Evolutionary conservation across 257 asterid genomes (phyloP).

Genomic region (Solanum peruvianum): DNA sequence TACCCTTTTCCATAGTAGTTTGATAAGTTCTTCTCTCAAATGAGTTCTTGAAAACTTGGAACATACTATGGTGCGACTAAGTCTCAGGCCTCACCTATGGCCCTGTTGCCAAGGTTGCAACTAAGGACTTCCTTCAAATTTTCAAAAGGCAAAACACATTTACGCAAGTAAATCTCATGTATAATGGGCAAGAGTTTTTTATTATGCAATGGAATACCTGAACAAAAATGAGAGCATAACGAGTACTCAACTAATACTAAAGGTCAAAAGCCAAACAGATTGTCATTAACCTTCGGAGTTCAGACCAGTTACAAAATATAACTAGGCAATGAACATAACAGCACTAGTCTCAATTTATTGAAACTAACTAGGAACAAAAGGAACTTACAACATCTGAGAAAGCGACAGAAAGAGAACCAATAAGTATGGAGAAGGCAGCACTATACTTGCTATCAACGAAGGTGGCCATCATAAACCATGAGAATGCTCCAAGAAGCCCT

Average conservation of each 20-base stretch:
- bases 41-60: background rate
- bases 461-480: slow-evolving; percentile 95
- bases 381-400: slow-evolving; percentile 93
- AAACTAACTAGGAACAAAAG: background rate
- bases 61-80: background rate
- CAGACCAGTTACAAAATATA: background rate
- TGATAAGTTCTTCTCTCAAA: background rate
- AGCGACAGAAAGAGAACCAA: slow-evolving; percentile 96
- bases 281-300: background rate
- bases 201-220: background rate
- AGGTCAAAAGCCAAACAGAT: background rate
- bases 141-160: background rate
- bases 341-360: background rate
- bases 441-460: slow-evolving; percentile 79
- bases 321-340: background rate
- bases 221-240: background rate
- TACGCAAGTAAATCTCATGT: background rate
- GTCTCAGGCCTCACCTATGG: background rate
- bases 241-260: background rate
- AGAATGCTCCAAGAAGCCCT: slow-evolving; percentile 89
- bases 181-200: background rate
- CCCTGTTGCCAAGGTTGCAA: background rate
- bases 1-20: background rate
- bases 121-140: background rate
- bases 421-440: slow-evolving; percentile 86